Evolutionary conservation across 2,329 filamentous ascomycete species (phyloP).

Genomic region (Aspergillus terreus): DNA sequence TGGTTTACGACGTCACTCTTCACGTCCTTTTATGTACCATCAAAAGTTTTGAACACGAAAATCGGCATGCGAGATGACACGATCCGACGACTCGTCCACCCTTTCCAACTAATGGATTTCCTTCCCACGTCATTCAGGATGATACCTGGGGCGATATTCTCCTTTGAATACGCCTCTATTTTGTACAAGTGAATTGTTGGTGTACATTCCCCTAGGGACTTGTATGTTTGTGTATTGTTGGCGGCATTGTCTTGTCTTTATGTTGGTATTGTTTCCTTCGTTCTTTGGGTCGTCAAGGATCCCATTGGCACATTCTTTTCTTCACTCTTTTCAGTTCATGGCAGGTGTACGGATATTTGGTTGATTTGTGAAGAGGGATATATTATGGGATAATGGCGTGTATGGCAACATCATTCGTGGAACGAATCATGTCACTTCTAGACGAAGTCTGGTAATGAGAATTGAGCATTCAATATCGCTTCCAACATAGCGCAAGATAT

Average conservation of each 20-base stretch:
- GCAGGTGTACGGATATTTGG: slow-evolving; percentile 8
- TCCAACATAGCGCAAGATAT: too few relatives aligned
- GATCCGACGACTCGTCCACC: slow-evolving; percentile 7
- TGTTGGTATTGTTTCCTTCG: slow-evolving; percentile 7
- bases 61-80: slow-evolving; percentile 13
- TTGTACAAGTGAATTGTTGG: slow-evolving; percentile 21
- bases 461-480: not conserved
- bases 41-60: slow-evolving; percentile 15
- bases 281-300: slow-evolving; percentile 9
- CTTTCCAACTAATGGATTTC: slow-evolving; percentile 8
- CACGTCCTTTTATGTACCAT: slow-evolving; percentile 11
- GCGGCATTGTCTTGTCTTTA: slow-evolving; percentile 19
- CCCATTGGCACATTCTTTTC: slow-evolving; percentile 6
- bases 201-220: slow-evolving; percentile 9
- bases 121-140: not conserved
- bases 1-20: not conserved
- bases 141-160: not conserved
- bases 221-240: slow-evolving; percentile 18
- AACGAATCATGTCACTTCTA: slow-evolving; percentile 4
- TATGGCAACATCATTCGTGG: slow-evolving; percentile 5
- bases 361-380: not conserved
- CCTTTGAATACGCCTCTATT: slow-evolving; percentile 12
- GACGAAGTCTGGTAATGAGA: not conserved
- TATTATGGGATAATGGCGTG: slow-evolving; percentile 2
- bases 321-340: slow-evolving; percentile 6